Percentiles rank a stretch among this genome's conserved stretches.
These are phyloP conservation scores for Tricholoma saponaceum DNA, from an alignment of 768 basidiomycete species.

Conservation along the genomic window DNA sequence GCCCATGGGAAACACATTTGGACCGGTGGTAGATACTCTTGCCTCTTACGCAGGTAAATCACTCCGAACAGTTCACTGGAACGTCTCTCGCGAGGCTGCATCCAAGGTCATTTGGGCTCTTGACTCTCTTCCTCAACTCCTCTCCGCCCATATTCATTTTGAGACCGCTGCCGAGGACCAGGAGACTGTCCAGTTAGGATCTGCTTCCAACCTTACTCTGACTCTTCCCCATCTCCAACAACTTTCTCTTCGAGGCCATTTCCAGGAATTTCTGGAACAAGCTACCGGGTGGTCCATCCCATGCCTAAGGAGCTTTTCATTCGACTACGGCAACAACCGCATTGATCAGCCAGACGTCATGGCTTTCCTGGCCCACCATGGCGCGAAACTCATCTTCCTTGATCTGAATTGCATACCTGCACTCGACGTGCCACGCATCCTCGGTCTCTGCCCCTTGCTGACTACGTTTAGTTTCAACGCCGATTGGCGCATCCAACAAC, in stretches of 20 bases:
- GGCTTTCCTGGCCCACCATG: conserved; percentile 58
- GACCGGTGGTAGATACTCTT: conserved; percentile 61
- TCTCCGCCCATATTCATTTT: conserved; percentile 56
- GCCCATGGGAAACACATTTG: conserved; percentile 57
- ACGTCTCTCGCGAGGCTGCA: conserved; percentile 48
- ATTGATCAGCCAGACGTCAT: conserved; percentile 55
- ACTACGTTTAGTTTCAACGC: conserved; percentile 67
- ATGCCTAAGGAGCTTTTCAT: conserved; percentile 49
- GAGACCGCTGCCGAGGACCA: conserved; percentile 28
- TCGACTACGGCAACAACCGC: conserved; percentile 45
- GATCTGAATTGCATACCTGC: conserved; percentile 58
- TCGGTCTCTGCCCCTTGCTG: conserved; percentile 62
- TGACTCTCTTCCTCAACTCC: conserved; percentile 52
- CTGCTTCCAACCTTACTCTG: conserved; percentile 54
- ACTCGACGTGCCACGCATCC: conserved; percentile 53
- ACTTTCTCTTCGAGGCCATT: conserved; percentile 56
- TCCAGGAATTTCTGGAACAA: conserved; percentile 67
- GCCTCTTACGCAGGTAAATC: conserved; percentile 43
- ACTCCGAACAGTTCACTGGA: conserved; percentile 60
- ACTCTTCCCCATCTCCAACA: conserved; percentile 54
- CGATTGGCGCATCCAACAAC: conserved; percentile 51
- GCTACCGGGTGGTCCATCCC: conserved; percentile 65
- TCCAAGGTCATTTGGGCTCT: conserved; percentile 73
- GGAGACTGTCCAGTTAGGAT: conserved; percentile 51
- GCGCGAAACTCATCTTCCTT: conserved; percentile 53